Conservation (phyloP, 2,329 filamentous ascomycete species). For the Lecanicillium sp. region DNA sequence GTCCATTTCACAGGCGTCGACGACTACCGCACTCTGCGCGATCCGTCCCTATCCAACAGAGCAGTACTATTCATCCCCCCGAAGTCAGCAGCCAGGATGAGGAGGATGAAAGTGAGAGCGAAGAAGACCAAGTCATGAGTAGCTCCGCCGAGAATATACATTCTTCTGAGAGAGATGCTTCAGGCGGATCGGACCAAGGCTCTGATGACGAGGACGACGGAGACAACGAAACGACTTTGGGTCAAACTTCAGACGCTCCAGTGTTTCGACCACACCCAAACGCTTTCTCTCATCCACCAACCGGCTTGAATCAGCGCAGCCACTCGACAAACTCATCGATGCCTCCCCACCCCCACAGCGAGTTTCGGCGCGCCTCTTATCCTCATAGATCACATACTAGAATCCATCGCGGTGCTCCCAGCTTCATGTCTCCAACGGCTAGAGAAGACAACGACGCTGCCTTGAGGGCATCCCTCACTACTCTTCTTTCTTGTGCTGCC, state of each 20-base stretch:
- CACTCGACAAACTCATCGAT: slow-evolving; percentile 41
- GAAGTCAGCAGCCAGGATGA: slow-evolving; percentile 79
- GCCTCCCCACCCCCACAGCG: slow-evolving; percentile 40
- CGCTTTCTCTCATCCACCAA: slow-evolving; percentile 78
- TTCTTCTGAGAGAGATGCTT: slow-evolving; percentile 27
- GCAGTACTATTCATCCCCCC: slow-evolving; percentile 31
- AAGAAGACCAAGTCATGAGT: slow-evolving; percentile 62
- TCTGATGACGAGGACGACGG: slow-evolving; percentile 53
- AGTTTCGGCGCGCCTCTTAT: slow-evolving; percentile 42
- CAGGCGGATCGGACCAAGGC: slow-evolving; percentile 38
- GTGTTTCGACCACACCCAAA: slow-evolving; percentile 83
- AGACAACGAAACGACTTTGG: slow-evolving; percentile 77
- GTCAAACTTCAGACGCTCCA: slow-evolving; percentile 43
- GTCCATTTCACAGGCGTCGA: slow-evolving; percentile 51
- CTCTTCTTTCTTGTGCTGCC: slow-evolving; percentile 86
- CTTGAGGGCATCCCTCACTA: slow-evolving; percentile 86
- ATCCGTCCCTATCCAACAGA: slow-evolving; percentile 26
- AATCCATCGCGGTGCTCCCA: slow-evolving; percentile 38
- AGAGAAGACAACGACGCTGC: slow-evolving; percentile 90
- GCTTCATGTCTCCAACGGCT: slow-evolving; percentile 64
- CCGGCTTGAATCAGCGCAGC: slow-evolving; percentile 35
- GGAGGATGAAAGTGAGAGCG: slow-evolving; percentile 88
- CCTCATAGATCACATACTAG: slow-evolving; percentile 39
- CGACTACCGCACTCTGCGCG: slow-evolving; percentile 28
- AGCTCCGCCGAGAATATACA: slow-evolving; percentile 49